Conservation (phyloP, 169 alveolate genomes). For the Neospora caninum region DNA sequence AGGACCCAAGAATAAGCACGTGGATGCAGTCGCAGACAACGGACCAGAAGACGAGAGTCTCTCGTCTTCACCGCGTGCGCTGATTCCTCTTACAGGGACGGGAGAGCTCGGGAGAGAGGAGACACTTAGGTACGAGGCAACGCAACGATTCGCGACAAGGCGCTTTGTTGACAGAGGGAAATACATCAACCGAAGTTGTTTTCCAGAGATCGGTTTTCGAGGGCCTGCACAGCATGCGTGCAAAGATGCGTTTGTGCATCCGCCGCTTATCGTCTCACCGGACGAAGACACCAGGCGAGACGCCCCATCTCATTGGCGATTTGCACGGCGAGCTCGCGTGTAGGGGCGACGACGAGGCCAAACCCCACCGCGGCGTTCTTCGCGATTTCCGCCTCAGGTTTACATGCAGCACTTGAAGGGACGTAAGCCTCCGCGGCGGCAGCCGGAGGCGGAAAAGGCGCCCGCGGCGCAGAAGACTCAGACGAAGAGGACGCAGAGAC, state of each 20-base stretch:
- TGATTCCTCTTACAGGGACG: too few relatives aligned
- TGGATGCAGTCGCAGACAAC: too few relatives aligned
- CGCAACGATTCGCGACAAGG: too few relatives aligned
- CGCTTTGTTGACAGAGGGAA: too few relatives aligned
- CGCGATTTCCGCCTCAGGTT: not conserved
- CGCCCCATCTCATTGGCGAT: not conserved
- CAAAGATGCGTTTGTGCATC: not conserved
- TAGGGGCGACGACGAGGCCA: not conserved
- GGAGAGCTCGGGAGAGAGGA: too few relatives aligned
- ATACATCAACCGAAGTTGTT: too few relatives aligned
- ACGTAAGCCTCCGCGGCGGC: not conserved
- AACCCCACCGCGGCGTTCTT: not conserved
- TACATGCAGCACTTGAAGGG: not conserved
- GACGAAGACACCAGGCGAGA: not conserved
- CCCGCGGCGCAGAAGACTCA: not conserved
- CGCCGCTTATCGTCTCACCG: not conserved
- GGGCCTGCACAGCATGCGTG: too few relatives aligned
- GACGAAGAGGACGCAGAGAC: not conserved
- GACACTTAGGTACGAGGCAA: too few relatives aligned
- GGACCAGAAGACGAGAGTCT: too few relatives aligned
- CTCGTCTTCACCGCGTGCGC: too few relatives aligned
- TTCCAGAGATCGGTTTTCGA: too few relatives aligned
- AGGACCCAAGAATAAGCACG: too few relatives aligned
- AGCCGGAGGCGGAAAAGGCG: not conserved
- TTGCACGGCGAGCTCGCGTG: conserved; percentile 8